Base-by-base conservation (phyloP, 2,329 filamentous ascomycete species). In the Aspergillus sp. region DNA sequence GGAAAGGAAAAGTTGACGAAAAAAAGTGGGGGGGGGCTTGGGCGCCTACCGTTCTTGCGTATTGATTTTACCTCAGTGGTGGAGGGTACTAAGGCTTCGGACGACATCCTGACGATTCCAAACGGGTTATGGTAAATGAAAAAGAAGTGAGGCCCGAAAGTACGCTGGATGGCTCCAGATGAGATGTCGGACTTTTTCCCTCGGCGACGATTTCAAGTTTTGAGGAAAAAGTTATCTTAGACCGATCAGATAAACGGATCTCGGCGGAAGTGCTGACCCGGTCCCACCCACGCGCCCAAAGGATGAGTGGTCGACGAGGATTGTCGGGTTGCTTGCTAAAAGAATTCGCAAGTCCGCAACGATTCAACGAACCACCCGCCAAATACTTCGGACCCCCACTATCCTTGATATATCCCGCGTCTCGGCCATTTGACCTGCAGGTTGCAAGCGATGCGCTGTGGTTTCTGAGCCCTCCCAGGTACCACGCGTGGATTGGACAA, bases 1-100 rank as follows among this genome's bases (percentile, higher is more conserved):
- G 56, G 55, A 56, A 41, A 52, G 49, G 56, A 57, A 56, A 41
- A 52, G 37, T 17, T 64, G 63, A 56, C 48, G 45, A 56, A 54
- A 52, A 60, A 64, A 62, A 53, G 56, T 53, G 57, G 48, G 40
- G 46, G 48, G 48, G 37, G 46, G 56, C 44, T 53, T 58, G 19
- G 52, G 50, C 58, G 67, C 78, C 62, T 80, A 93, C 91, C 91
- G 80, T 96, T 96, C 75, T 89, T 89, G 68, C 91, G 89, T 84
- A 95, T 88, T 62, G 88, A 91, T 75, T 71, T 65, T n/a, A 72
- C 72, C n/a, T 24, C 41, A 12, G 46, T 41, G 66, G 68, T 59
- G 5, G 74, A 63, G 58, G 76, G 68, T 23, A 57, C 56, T 43
- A 71, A 68, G 24, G 70, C 68, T 49, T 73, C 68, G 55, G 73